Conservation (phyloP, 345 rosid genomes). For the Moricandia moricandioides region DNA sequence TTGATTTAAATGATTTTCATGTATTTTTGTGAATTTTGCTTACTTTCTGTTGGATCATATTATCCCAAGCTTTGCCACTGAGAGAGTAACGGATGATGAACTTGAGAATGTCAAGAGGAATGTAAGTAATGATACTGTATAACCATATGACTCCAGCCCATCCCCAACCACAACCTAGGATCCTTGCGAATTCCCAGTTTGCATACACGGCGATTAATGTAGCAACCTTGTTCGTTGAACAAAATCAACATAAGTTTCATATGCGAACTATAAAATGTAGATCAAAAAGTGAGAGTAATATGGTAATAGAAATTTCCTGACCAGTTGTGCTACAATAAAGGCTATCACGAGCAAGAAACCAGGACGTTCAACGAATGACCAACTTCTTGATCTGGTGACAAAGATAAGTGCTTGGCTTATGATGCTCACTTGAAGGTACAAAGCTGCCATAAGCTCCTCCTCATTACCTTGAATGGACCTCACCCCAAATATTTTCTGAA, state of each 20-base stretch:
- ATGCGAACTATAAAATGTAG: not conserved
- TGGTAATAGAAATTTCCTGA: slow-evolving; percentile 28
- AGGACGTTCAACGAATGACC: slow-evolving; percentile 74
- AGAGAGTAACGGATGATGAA: not conserved
- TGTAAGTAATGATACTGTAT: not conserved
- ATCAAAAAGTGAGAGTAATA: not conserved
- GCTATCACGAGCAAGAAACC: slow-evolving; percentile 54
- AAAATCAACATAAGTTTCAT: not conserved
- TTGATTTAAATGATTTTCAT: not conserved
- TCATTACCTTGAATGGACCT: slow-evolving; percentile 37
- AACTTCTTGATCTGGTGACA: slow-evolving; percentile 76
- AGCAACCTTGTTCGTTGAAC: slow-evolving; percentile 32
- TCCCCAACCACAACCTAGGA: not conserved
- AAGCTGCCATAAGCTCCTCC: slow-evolving; percentile 64
- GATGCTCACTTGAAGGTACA: slow-evolving; percentile 87
- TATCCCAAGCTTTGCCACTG: not conserved
- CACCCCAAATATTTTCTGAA: slow-evolving; percentile 55
- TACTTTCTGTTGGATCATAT: slow-evolving; percentile 42
- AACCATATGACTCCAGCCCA: not conserved
- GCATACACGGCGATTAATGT: not conserved
- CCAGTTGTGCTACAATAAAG: slow-evolving; percentile 68
- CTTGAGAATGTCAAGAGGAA: not conserved
- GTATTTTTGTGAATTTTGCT: not conserved
- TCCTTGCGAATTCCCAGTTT: not conserved
- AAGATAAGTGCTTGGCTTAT: slow-evolving; percentile 35